These are phyloP conservation scores for Sporothrix mexicana DNA, from an alignment of 2,329 filamentous ascomycete species.

Conservation along the genomic window DNA sequence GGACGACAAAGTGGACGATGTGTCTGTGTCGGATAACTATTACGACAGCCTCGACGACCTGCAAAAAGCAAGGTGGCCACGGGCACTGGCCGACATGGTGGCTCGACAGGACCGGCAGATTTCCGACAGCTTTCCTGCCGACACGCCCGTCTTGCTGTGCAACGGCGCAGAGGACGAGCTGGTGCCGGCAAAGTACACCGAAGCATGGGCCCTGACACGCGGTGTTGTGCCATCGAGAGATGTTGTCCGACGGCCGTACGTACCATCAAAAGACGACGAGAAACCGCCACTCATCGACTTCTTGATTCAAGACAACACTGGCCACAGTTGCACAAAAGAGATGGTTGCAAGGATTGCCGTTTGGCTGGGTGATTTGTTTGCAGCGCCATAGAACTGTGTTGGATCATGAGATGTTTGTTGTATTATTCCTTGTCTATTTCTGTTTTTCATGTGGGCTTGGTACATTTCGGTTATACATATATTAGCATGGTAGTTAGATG, in stretches of 20 bases:
- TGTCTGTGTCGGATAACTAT: background rate
- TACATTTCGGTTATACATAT: no score
- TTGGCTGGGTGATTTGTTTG: conserved; percentile 19
- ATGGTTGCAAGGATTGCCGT: conserved; percentile 17
- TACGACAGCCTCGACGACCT: background rate
- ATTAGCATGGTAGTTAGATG: no score
- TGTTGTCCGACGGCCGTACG: background rate
- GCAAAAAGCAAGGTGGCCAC: conserved; percentile 5
- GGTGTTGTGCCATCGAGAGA: background rate
- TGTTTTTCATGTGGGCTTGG: background rate
- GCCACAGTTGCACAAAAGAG: conserved; percentile 25
- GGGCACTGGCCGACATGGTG: background rate
- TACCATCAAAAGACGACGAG: background rate
- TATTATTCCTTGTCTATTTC: background rate
- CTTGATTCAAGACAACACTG: conserved; percentile 10
- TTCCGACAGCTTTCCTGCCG: background rate
- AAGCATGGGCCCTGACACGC: background rate
- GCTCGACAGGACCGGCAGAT: background rate
- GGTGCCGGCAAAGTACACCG: conserved; percentile 11
- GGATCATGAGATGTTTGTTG: background rate
- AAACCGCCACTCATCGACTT: conserved; percentile 6
- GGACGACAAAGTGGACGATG: background rate
- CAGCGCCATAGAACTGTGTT: background rate
- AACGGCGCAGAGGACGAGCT: conserved; percentile 11
- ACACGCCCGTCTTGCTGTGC: conserved; percentile 7